Evolutionary conservation across 805 yeast species (phyloP), one percentile per base, ranked within the genome.

Genomic region (Candida ovalis): DNA sequence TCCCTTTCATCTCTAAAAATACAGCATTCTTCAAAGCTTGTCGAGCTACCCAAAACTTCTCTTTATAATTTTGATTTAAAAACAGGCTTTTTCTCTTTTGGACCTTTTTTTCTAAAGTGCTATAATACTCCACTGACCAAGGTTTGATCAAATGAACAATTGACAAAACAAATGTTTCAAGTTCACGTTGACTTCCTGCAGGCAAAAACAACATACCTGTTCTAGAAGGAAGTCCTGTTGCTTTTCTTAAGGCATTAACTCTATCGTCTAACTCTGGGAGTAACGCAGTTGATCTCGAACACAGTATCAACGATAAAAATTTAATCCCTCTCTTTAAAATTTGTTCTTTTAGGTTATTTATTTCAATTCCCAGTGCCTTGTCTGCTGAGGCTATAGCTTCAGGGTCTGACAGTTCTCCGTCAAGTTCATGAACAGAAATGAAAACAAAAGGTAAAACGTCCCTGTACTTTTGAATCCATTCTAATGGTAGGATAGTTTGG

Each of bases 401-500:
- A 1, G 37, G 46, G 23, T 63, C 65, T 1, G 57, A 50, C 3
- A 59, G 55, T 19, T 69, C 73, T 10, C 64, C 53, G 21, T 55
- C 59, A 13, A 77, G 50, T 43, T 73, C 73, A 54, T 73, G 72
- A 33, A 79, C 70, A 2, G 75, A 59, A 2, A 82, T 63, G 38
- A 74, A 71, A 0, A 76, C 72, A 1, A 75, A 54, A 0, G 88
- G 87, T n/a, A 69, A 38, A 3, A 65, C 47, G n/a, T 70, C 66
- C 24, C 67, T 64, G 55, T 81, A 78, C 56, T 80, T 81, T 32
- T 71, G 69, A 13, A 81, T 49, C 88, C 88, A 83, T 23, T 75
- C 66, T 1, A 59, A 53, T 1, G 76, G 68, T 27, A 79, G 56
- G 1, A 79, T 53, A 0, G 74, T 72, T 32, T 71, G 64, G 1